phyloP scores from a whole-genome alignment of 1,284 basidiomycete genomes.

The Irpex sp. region DNA sequence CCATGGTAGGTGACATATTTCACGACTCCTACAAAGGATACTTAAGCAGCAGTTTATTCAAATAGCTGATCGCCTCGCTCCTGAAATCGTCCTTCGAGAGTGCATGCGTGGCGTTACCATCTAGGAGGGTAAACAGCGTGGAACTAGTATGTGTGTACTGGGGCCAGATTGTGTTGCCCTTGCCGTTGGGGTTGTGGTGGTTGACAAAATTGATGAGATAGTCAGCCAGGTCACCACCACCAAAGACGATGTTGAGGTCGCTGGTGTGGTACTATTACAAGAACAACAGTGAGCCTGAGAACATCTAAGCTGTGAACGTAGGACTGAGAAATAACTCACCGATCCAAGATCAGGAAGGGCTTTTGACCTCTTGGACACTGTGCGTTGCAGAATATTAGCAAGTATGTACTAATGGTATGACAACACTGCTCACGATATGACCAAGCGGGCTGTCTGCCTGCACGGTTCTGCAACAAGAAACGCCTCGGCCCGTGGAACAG shows the following conservation, averaged over 20 bases:
- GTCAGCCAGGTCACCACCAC: conserved; percentile 7
- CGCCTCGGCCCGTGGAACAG: conserved; percentile 54
- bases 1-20: no score
- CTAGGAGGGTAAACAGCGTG: conserved; percentile 21
- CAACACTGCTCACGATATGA: conserved; percentile 30
- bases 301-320: neutral
- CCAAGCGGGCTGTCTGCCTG: conserved; percentile 25
- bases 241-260: conserved; percentile 17
- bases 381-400: neutral
- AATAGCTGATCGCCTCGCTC: conserved; percentile 32
- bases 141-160: conserved; percentile 17
- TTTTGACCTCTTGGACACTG: conserved; percentile 16
- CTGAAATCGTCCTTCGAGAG: conserved; percentile 31
- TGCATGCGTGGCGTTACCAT: conserved; percentile 18
- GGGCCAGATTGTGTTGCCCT: conserved; percentile 17
- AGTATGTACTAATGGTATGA: no score
- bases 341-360: conserved; percentile 4
- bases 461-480: conserved; percentile 36
- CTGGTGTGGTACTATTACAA: conserved; percentile 14
- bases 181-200: conserved; percentile 20
- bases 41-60: conserved; percentile 22
- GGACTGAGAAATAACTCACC: neutral
- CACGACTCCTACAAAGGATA: neutral
- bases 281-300: no score
- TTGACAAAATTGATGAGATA: conserved; percentile 17